Conservation (phyloP, 345 rosid genomes). For the Populus davidiana region DNA sequence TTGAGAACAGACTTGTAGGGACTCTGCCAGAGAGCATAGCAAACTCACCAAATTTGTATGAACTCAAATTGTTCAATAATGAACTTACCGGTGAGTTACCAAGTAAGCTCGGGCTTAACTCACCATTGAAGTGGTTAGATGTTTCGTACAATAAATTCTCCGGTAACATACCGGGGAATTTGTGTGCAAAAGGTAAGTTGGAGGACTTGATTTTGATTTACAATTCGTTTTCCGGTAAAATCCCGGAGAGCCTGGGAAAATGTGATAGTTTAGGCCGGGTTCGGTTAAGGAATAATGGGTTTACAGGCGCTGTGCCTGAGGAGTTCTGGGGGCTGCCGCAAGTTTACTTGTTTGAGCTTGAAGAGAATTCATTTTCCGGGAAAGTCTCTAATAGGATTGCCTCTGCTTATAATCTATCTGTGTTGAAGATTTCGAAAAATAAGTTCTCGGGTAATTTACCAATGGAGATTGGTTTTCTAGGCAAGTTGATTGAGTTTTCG, state of each 20-base stretch:
- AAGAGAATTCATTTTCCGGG: conserved; percentile 59
- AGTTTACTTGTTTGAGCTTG: conserved; percentile 61
- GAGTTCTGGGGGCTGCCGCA: conserved; percentile 73
- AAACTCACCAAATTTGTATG: conserved; percentile 46
- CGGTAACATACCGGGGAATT: conserved; percentile 54
- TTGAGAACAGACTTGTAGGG: conserved; percentile 67
- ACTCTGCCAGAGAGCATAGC: conserved; percentile 60
- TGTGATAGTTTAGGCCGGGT: conserved; percentile 67
- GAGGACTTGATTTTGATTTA: conserved; percentile 55
- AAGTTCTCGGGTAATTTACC: conserved; percentile 64
- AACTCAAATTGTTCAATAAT: conserved; percentile 72
- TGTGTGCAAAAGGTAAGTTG: conserved; percentile 53
- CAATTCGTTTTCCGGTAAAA: conserved; percentile 67
- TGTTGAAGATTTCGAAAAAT: conserved; percentile 52
- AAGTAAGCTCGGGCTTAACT: conserved; percentile 57
- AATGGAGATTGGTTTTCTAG: conserved; percentile 44
- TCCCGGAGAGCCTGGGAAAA: conserved; percentile 52
- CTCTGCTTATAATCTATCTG: conserved; percentile 64
- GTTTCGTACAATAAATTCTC: conserved; percentile 61
- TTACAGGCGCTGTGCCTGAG: conserved; percentile 58
- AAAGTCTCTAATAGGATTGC: conserved; percentile 36
- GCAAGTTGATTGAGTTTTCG: conserved; percentile 50
- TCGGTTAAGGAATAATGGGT: conserved; percentile 52
- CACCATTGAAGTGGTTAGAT: conserved; percentile 49
- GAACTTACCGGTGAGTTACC: conserved; percentile 63